Base-by-base conservation (phyloP, 805 yeast species). In the Sugiyamaella smithiae region DNA sequence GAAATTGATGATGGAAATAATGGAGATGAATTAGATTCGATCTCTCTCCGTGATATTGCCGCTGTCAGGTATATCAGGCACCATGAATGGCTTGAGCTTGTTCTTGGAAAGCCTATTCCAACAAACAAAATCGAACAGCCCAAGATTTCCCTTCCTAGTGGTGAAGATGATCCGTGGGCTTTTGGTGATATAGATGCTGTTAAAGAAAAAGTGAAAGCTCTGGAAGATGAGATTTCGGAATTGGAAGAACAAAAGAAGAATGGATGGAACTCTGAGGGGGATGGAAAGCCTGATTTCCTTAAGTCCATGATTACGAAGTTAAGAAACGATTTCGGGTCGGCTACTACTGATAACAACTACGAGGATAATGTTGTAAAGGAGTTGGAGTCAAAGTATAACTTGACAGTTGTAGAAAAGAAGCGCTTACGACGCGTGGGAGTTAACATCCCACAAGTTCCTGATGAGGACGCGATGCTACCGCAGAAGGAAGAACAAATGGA, bases 31-130 rank as follows among this genome's bases (percentile, higher is more conserved):
- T 58, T 71, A 23, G 76, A 71, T 50, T 57, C 66, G 5, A 57
- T 71, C 31, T 66, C 72, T 7, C 61, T 72, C 28, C 59, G 74
- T 11, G 72, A 71, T 43, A 67, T 71, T n/a, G 68, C 73, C 14
- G 67, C 71, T 23, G 64, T 67, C 37, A 60, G 75, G 17, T 71
- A 67, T 45, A 68, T 70, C 12, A 59, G 73, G 17, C 72, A 71
- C 51, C 73, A 71, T 52, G 75, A 71, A 48, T 71, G 75, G 74
- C 66, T 71, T 57, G 72, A 68, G 51, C 67, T 67, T 26, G 63
- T 68, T 2, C 51, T 72, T 12, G 75, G 72, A 12, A 57, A 65
- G 25, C 69, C 71, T 2, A 45, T 63, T 22, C 62, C 67, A 16
- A 56, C 61, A 2, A 48, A 53, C 17, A 54, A 57, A 12, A 57